Evolutionary conservation across 2,329 filamentous ascomycete genomes (phyloP), one percentile per base, ranked within the genome.

Genomic region (Aureobasidium sp.): DNA sequence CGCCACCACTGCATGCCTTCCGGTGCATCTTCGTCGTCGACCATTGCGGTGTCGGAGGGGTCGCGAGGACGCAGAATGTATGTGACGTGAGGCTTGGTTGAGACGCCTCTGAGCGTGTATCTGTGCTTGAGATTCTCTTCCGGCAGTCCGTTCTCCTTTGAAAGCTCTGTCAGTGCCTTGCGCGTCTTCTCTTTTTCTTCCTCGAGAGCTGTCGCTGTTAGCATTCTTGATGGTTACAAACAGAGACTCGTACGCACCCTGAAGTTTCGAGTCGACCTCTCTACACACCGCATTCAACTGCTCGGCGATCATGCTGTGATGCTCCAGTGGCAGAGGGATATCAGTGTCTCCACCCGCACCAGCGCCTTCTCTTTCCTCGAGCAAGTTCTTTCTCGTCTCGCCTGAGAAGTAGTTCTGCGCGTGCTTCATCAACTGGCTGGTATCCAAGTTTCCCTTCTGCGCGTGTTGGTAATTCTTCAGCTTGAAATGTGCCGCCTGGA

Each of bases 91-190:
- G 81, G 77, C 53, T 80, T 77, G 3, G 83, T 86, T 41, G 82
- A 82, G 5, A 86, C 80, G 31, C 84, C 84, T 48, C 80, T 79
- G 25, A 87, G 76, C 1, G 78, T 79, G 68, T 86, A 86, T 55
- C 77, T 79, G 66, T 78, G 70, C 53, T 76, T 68, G 44, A 77
- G 76, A 42, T 68, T 64, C 5, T 69, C 65, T 42, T 39, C 22
- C 11, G 49, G 29, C 34, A 52, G 49, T 52, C 49, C 49, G 1
- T 67, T 64, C 5, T 64, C 58, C 25, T 68, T 68, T 1, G 69
- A 72, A 29, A 72, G 64, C 15, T 68, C 65, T 36, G 69, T 59
- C 29, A 74, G 66, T 29, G 67, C 65, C 61, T 69, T 68, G n/a
- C 67, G 67, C 0, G 68, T 66, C 58, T 69, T 70, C 45, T 70